Evolutionary conservation across 768 basidiomycete genomes (phyloP).

Genomic region (Auriscalpium vulgare): DNA sequence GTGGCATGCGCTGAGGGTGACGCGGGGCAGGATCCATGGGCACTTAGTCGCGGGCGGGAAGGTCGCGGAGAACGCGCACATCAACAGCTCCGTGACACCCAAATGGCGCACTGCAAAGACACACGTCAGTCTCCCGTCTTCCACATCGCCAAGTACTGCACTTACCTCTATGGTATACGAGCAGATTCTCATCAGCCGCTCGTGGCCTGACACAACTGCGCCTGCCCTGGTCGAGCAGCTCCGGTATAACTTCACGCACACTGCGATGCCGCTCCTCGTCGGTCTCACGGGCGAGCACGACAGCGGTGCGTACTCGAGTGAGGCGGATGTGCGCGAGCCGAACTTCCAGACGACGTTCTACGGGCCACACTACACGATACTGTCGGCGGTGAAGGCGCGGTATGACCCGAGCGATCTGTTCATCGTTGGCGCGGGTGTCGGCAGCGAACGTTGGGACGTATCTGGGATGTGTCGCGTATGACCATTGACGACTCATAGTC

Average conservation of each 20-base stretch:
- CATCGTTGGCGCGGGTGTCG: conserved; percentile 13
- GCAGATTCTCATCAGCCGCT: not conserved
- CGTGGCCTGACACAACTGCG: not conserved
- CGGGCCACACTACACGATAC: not conserved
- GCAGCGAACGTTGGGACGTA: conserved; percentile 11
- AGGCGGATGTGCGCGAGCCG: conserved; percentile 13
- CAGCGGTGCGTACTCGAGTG: conserved; percentile 12
- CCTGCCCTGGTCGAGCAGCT: not conserved
- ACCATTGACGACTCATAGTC: too few species aligned
- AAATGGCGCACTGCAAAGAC: conserved; percentile 31
- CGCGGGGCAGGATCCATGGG: not conserved
- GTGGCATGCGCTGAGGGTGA: not conserved
- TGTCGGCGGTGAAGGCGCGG: not conserved
- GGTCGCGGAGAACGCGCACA: conserved; percentile 26
- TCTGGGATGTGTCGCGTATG: not conserved
- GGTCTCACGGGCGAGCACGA: conserved; percentile 6
- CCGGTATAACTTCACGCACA: not conserved
- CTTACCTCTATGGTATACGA: not conserved
- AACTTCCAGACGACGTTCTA: conserved; percentile 12
- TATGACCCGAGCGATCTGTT: conserved; percentile 3
- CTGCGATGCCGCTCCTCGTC: conserved; percentile 4
- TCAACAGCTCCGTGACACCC: conserved; percentile 26
- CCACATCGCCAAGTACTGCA: not conserved
- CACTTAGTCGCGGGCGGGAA: conserved; percentile 16
- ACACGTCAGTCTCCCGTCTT: conserved; percentile 20